These are phyloP conservation scores for Simmondsia chinensis DNA, from an alignment of 148 eudicot genomes.

Conservation along the genomic window DNA sequence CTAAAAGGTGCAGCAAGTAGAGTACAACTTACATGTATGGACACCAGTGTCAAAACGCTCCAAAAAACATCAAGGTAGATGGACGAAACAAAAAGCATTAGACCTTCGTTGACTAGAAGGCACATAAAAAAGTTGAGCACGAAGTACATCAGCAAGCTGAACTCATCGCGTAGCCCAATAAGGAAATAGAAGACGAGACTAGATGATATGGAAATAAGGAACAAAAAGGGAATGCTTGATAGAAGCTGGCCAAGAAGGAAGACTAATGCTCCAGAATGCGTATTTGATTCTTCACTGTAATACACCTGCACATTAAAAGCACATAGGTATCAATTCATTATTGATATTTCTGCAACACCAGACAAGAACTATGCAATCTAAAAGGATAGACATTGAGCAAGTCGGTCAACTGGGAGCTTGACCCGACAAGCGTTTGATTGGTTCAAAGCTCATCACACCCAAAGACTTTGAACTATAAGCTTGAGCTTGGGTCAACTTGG, in stretches of 20 bases:
- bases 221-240: constrained; percentile 89
- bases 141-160: constrained; percentile 91
- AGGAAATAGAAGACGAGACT: constrained; percentile 89
- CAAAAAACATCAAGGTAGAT: constrained; percentile 63
- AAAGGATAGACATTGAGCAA: too few species aligned
- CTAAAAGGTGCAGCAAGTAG: too few species aligned
- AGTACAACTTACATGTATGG: constrained; percentile 61
- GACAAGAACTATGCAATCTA: too few species aligned
- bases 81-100: constrained; percentile 63
- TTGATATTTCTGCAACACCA: too few species aligned
- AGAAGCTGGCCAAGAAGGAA: constrained; percentile 85
- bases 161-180: constrained; percentile 72
- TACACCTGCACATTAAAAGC: constrained; percentile 42
- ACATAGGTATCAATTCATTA: too few species aligned
- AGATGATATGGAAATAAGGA: constrained; percentile 86
- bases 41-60: constrained; percentile 63
- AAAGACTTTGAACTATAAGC: too few species aligned
- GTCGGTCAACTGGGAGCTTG: too few species aligned
- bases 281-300: constrained; percentile 63
- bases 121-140: constrained; percentile 80
- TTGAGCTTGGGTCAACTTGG: too few species aligned
- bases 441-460: too few species aligned
- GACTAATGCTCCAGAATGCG: constrained; percentile 73
- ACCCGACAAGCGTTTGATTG: too few species aligned
- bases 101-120: constrained; percentile 83